Conservation (phyloP, 257 asterid genomes). For the Cinchona pubescens region DNA sequence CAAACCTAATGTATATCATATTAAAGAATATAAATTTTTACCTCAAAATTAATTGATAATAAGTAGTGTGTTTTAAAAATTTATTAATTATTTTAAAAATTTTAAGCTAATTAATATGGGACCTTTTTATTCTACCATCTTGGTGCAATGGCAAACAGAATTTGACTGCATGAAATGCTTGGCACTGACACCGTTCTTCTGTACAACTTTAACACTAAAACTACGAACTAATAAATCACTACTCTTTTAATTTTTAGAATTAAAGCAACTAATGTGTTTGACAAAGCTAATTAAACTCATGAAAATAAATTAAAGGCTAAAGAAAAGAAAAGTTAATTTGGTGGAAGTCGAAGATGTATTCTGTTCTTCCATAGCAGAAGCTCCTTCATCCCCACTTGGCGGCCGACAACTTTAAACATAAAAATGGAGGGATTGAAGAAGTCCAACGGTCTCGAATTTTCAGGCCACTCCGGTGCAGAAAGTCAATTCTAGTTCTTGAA, state of each 20-base stretch:
- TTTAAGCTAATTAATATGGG: too few relatives aligned
- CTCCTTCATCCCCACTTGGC: slow-evolving; percentile 13
- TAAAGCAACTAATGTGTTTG: slow-evolving; percentile 4
- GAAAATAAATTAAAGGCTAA: background rate
- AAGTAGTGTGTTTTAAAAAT: too few relatives aligned
- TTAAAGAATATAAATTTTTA: too few relatives aligned
- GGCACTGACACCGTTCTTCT: background rate
- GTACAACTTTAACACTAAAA: too few relatives aligned
- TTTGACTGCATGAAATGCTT: background rate
- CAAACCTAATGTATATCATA: too few relatives aligned
- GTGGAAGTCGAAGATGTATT: slow-evolving; percentile 18
- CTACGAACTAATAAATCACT: background rate
- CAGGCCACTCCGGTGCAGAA: too few relatives aligned
- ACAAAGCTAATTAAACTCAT: slow-evolving; percentile 7
- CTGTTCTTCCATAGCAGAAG: slow-evolving; percentile 5
- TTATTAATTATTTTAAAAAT: too few relatives aligned
- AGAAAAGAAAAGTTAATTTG: background rate
- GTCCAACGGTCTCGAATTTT: slow-evolving; percentile 18
- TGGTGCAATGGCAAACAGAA: background rate
- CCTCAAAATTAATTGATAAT: too few relatives aligned
- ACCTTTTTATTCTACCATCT: too few relatives aligned
- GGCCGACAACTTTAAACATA: slow-evolving; percentile 7
- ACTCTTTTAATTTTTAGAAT: background rate
- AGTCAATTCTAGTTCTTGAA: too few relatives aligned
- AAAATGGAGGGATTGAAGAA: background rate